Base-by-base conservation (phyloP, 2,329 filamentous ascomycete species). In the Xylaria sp. region DNA sequence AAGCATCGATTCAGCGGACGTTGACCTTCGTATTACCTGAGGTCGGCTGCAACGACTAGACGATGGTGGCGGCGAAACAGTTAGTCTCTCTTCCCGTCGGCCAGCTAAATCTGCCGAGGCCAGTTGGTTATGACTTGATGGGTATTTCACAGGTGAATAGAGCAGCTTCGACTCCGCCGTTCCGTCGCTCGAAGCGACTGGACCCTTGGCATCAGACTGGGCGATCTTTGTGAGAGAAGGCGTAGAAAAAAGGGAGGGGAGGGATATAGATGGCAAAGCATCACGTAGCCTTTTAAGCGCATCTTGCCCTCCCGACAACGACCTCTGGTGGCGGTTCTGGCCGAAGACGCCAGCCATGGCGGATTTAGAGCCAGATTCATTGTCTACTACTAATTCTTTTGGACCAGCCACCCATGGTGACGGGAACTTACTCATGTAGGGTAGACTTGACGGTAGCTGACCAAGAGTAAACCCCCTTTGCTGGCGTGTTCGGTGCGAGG, bases 1-100 rank as follows among this genome's bases (percentile, higher is more conserved):
- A 18, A 96, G 85, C 69, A 97, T 81, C 5, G 93, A 96, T 67
- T 94, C 91, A 78, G 97, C 92, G 0, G 93, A 95, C 0, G 89
- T 90, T 0, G 89, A 88, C 73, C 89, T 85, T 52, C 88, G 85
- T 36, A 94, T 79, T 7, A 69, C 66, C 15, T 78, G 72, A 6
- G 82, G 79, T 33, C 78, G 74, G 56, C 65, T 73, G 28, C 79
- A 31, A 23, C 48, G 67, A 39, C 68, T 57, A 7, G 68, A 66
- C 9, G 78, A 73, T 4, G 75, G 70, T 33, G 77, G 73, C 33
- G 65, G 73, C 48, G 74, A 66, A 8, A 62, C n/a, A 20, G 72
- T 39, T 46, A 72, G 46, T 12, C 13, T 55, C 12, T 68, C 74
- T 46, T 52, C 67, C 52, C 55, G 67, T 56, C 57, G 73, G 10